Evolutionary conservation across 306 rosid species (phyloP).

Genomic region (Castanea sativa): DNA sequence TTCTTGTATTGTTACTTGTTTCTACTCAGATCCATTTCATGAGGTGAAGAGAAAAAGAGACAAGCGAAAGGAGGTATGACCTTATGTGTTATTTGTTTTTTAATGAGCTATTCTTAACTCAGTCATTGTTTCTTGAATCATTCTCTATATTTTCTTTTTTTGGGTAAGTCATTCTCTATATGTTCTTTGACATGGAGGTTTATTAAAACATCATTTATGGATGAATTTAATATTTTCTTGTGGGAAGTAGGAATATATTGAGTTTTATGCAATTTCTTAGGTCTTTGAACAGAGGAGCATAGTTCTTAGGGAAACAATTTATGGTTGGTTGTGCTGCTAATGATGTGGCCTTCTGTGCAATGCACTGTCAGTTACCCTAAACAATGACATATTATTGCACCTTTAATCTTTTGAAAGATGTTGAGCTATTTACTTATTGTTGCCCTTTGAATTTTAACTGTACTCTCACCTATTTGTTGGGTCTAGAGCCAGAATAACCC

Average conservation of each 20-base stretch:
- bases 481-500: too few species aligned
- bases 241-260: not conserved
- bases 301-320: not conserved
- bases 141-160: not conserved
- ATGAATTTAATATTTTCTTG: not conserved
- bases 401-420: not conserved
- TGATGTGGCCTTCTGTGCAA: not conserved
- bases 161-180: not conserved
- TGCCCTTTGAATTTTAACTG: not conserved
- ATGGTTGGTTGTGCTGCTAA: not conserved
- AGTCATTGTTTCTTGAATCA: not conserved
- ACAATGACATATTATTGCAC: not conserved
- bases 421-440: not conserved
- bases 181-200: not conserved
- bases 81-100: not conserved
- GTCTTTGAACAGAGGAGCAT: not conserved
- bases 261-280: not conserved
- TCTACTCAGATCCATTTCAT: conserved; percentile 74
- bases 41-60: conserved; percentile 96
- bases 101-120: not conserved
- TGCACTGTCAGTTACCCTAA: not conserved
- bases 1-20: conserved; percentile 8
- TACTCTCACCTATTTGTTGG: too few species aligned
- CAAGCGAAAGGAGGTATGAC: conserved; percentile 77
- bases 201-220: not conserved